Evolutionary conservation across 331 rosid genomes (phyloP).

Genomic region (Phaseolus coccineus): DNA sequence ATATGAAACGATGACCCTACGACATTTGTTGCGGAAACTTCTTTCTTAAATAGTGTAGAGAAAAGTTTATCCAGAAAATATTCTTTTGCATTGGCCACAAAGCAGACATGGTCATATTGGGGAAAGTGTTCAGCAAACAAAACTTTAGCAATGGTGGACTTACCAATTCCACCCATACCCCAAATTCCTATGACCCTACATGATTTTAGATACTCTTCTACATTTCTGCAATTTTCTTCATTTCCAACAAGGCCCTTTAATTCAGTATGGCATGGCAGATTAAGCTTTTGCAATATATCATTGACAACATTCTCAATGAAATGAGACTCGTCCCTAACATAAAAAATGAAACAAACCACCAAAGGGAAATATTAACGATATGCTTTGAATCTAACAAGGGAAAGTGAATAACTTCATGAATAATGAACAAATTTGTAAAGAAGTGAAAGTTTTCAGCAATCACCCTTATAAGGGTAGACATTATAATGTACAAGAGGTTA

Average conservation of each 20-base stretch:
- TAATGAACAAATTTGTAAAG: too few relatives aligned
- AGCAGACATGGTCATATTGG: constrained; percentile 36
- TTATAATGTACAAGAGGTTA: too few relatives aligned
- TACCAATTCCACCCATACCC: constrained; percentile 42
- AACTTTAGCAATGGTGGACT: constrained; percentile 34
- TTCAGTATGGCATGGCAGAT: neutral
- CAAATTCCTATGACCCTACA: constrained; percentile 2
- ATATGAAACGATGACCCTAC: neutral
- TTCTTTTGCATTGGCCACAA: constrained; percentile 23
- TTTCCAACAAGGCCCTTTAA: neutral
- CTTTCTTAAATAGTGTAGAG: constrained; percentile 21
- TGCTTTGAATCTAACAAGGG: too few relatives aligned
- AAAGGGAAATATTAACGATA: too few relatives aligned
- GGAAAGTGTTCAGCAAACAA: constrained; percentile 13
- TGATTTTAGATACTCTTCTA: neutral
- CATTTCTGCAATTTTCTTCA: neutral
- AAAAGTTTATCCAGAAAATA: constrained; percentile 18
- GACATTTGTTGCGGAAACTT: neutral
- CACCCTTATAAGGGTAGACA: too few relatives aligned
- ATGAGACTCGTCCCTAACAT: constrained; percentile 14
- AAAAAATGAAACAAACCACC: neutral
- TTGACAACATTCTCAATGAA: constrained; percentile 17
- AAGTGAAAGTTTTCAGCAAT: too few relatives aligned
- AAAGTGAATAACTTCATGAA: too few relatives aligned
- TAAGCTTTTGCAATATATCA: neutral